Evolutionary conservation across 139 green algal species (phyloP), one percentile per base, ranked within the genome.

Genomic region (Ostreobium quekettii): DNA sequence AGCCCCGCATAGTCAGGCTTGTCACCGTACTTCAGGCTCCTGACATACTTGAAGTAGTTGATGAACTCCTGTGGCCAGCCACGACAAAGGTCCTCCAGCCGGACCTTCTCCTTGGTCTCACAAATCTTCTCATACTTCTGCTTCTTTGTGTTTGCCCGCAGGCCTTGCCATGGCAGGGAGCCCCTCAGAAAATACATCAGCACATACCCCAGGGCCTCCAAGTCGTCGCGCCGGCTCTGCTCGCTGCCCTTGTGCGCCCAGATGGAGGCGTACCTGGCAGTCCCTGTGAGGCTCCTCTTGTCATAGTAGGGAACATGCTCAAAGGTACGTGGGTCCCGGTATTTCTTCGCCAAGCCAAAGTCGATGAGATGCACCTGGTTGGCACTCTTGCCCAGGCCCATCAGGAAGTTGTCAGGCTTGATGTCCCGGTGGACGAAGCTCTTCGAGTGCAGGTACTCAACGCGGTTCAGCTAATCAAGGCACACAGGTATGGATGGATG

Each of bases 101-200:
- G 88, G 4, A 91, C 97, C 26, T 88, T 90, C 86, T 97, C 96
- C 86, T 99, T 99, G 80, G 95, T 97, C 73, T 99, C 93, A 73
- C 85, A 93, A 76, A 99, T 99, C 76, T 98, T 98, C 74, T 99
- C 93, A 74, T 99, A 99, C 87, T 99, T 99, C 73, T 97, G 90
- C 83, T 98, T 98, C 85, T 99, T 99, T 33, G 93, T 99, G n/a
- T 86, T 88, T 4, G 93, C 93, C 76, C 77, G 95, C 37, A 97
- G 82, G 19, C 91, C 93, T 68, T 98, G 93, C 93, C 93, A 98
- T 4, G 93, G 93, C 60, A 98, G 76, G 66, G 74, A 89, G 47
- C 93, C 93, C 11, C 93, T 82, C 63, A 98, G 77, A 68, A 98
- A 98, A 80, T 98, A 98, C 88, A 98, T 92, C 42, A 98, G 81